Evolutionary conservation across 345 rosid species (phyloP).

Genomic region (Melaleuca alternifolia): DNA sequence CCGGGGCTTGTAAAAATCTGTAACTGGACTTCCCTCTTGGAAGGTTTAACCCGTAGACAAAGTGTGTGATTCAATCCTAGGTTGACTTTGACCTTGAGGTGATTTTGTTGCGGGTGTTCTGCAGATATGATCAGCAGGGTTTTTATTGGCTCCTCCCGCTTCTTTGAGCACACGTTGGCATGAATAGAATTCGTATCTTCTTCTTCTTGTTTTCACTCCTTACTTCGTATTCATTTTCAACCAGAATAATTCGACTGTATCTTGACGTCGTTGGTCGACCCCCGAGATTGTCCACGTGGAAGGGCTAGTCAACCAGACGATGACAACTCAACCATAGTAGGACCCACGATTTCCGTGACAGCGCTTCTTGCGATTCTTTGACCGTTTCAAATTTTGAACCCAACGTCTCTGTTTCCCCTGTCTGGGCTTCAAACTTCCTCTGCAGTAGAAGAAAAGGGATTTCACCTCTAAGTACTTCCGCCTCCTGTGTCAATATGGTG

Average conservation of each 20-base stretch:
- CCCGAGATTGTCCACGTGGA: neutral
- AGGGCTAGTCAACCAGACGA: neutral
- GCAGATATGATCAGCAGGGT: neutral
- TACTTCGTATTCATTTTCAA: neutral
- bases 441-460: no score
- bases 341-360: no score
- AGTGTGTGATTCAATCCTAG: neutral
- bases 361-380: neutral
- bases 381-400: neutral
- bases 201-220: neutral
- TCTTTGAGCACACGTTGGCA: neutral
- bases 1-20: neutral
- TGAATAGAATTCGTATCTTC: neutral
- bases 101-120: neutral
- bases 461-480: no score
- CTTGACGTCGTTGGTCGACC: neutral
- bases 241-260: no score
- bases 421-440: no score
- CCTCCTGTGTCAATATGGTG: no score
- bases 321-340: neutral
- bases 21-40: neutral
- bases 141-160: neutral
- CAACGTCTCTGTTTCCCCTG: no score
- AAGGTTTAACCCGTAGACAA: neutral
- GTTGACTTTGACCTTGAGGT: neutral